These are phyloP conservation scores for Trichoderma asperelloides DNA, from an alignment of 495 filamentous ascomycete genomes.

Conservation along the genomic window DNA sequence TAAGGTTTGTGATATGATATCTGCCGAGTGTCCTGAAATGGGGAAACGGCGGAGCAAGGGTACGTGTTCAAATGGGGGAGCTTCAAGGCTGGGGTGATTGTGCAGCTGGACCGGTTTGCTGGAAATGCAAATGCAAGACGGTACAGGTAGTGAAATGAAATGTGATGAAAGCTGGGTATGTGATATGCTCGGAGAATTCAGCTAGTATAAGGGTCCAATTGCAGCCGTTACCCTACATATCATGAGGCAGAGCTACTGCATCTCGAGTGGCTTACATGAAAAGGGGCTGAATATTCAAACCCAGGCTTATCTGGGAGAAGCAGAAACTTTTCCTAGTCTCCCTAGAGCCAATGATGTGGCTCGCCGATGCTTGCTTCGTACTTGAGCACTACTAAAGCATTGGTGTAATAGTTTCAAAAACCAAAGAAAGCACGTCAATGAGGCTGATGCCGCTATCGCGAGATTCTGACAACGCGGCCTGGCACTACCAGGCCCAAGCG, in stretches of 20 bases:
- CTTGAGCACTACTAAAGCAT: neutral
- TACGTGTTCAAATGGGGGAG: neutral
- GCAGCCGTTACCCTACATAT: neutral
- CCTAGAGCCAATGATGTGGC: neutral
- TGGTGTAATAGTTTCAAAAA: neutral
- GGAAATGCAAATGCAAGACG: neutral
- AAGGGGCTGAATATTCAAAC: neutral
- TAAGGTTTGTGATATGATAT: neutral
- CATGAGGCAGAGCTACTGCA: neutral
- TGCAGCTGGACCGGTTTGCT: neutral
- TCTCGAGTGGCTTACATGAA: neutral
- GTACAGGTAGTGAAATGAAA: neutral
- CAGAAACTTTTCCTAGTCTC: neutral
- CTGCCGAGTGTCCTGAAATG: neutral
- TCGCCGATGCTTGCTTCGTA: neutral
- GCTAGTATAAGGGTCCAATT: neutral
- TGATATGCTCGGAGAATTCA: neutral
- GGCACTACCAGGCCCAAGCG: neutral
- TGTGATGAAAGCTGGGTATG: neutral
- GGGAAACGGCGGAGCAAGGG: neutral
- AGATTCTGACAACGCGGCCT: neutral
- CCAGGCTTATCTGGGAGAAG: neutral
- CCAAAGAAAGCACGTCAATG: neutral
- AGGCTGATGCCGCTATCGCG: neutral
- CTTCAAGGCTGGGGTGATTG: neutral